Evolutionary conservation across 148 eudicot species (phyloP).

Genomic region (Vaccinium myrtillus): DNA sequence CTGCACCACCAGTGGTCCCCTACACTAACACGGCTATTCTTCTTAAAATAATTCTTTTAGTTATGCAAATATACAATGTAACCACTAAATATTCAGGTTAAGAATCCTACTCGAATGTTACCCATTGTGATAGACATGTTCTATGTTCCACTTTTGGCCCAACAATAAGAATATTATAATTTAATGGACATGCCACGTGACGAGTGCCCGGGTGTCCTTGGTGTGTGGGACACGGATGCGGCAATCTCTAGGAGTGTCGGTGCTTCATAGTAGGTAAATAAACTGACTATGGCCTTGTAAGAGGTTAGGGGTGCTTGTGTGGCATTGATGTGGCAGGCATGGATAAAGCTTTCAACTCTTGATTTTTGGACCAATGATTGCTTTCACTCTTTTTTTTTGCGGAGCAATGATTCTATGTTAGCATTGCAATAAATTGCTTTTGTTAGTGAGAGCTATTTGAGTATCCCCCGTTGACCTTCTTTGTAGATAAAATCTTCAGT

Average conservation of each 20-base stretch:
- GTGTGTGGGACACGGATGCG: background rate
- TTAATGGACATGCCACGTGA: background rate
- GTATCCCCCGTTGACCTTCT: background rate
- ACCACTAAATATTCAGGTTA: background rate
- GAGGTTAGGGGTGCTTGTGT: background rate
- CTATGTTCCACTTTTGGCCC: background rate
- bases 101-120: background rate
- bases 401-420: background rate
- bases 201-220: background rate
- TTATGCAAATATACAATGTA: background rate
- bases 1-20: too few relatives aligned
- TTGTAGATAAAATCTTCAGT: background rate
- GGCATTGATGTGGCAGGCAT: background rate
- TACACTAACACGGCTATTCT: background rate
- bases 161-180: background rate
- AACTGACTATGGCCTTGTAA: background rate
- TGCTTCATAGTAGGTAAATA: background rate
- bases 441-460: background rate
- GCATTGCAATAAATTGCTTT: background rate
- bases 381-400: background rate
- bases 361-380: background rate
- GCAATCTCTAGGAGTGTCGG: background rate
- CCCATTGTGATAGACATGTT: background rate
- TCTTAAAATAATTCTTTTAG: background rate
- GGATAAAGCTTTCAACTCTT: background rate